Percentiles rank a stretch among this genome's conserved stretches.
phyloP scores from a whole-genome alignment of 2,329 filamentous ascomycete species.

The Penicillium frequentans region DNA sequence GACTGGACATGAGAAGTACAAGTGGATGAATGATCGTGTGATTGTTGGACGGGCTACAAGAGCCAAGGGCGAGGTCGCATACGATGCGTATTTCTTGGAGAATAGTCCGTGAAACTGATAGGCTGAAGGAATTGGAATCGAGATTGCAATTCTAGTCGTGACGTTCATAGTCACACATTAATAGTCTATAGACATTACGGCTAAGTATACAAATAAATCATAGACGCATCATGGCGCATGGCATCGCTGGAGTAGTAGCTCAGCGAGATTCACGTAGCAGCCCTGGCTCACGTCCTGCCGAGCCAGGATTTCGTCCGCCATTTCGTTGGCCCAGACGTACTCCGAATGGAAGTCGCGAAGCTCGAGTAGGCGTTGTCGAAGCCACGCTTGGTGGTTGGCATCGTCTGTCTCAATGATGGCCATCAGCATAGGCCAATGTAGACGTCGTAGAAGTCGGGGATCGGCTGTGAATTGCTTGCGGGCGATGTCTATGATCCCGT shows the following conservation, averaged over 20 bases:
- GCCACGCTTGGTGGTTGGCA: constrained; percentile 29
- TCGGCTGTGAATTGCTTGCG: constrained; percentile 34
- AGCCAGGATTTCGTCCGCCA: constrained; percentile 29
- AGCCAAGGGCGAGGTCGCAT: constrained; percentile 27
- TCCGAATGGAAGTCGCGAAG: constrained; percentile 31
- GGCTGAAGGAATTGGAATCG: neutral
- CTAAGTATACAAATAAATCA: constrained; percentile 13
- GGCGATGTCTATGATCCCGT: constrained; percentile 33
- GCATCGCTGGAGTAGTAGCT: constrained; percentile 24
- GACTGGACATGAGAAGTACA: constrained; percentile 25
- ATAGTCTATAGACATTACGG: constrained; percentile 12
- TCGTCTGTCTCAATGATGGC: constrained; percentile 35
- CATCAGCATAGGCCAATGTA: constrained; percentile 37
- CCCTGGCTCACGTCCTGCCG: constrained; percentile 27
- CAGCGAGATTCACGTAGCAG: constrained; percentile 27
- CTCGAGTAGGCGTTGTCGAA: constrained; percentile 31
- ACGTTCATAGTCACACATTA: constrained; percentile 9
- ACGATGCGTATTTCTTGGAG: constrained; percentile 29
- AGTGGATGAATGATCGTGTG: constrained; percentile 30
- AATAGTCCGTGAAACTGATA: constrained; percentile 11
- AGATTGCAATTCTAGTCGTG: neutral
- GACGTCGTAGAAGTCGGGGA: constrained; percentile 29
- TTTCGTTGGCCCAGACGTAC: constrained; percentile 29
- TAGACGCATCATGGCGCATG: constrained; percentile 12
- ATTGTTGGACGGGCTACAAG: constrained; percentile 26